Base-by-base conservation (phyloP, 257 asterid genomes). In the Forsythia suspensa region DNA sequence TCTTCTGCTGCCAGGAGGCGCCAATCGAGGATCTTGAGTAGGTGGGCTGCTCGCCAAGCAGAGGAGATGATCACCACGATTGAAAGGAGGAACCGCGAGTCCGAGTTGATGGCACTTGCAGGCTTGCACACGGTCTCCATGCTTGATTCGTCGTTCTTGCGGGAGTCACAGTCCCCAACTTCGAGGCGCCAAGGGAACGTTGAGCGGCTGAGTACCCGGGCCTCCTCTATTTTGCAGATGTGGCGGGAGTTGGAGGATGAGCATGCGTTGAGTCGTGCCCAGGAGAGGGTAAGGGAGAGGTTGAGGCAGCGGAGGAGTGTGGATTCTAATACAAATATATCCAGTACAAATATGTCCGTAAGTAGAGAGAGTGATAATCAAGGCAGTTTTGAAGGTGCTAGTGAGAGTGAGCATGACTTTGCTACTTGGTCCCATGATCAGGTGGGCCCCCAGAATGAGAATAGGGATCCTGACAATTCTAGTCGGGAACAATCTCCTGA, bases 401-500 rank as follows among this genome's bases (percentile, higher is more conserved):
- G 83, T 72, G 92, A 80, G 86, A 85, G 89, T 65, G 92, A 87
- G 80, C 82, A 80, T 79, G 89, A 85, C 24, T 83, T 71, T 79
- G 86, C 83, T 18, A 66, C 89, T 61, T 88, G 91, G 91, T 81
- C 94, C 40, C 87, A 46, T 16, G 85, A 85, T 74, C 84, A 82
- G 71, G 73, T 84, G 57, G 83, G 84, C 71, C 70, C 57, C 43
- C 91, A 76, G 65, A 80, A 80, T 84, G 91, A 73, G 24, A 84
- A 80, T 63, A 85, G 88, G 79, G 95, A 86, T 71, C 88, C 37
- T 61, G 92, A 87, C 15, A 83, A 67, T 80, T 91, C 97, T 74
- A 94, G 97, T 72, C 96, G 96, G 10, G 98, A 94, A 89, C 97
- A 90, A 69, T 93, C 98, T 83, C 97, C 96, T n/a, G 97, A 90